Percentiles rank a stretch among this genome's conserved stretches.
Evolutionary conservation across 192 early-diverging fungal genomes (phyloP).

Genomic region (Linnemannia zychae): DNA sequence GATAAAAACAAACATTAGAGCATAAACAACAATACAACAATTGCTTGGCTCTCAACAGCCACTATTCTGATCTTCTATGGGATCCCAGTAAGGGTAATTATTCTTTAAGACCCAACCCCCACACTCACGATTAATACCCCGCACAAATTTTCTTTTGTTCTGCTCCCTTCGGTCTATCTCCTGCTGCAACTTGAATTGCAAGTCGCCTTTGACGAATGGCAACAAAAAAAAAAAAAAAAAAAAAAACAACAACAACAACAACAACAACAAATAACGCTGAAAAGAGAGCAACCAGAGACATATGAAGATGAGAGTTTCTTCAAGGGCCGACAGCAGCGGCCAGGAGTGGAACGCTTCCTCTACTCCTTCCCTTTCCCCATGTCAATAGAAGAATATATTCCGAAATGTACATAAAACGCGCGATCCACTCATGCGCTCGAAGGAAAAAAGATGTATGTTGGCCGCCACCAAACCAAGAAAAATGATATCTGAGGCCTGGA

Average conservation of each 20-base stretch:
- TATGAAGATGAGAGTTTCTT: no score
- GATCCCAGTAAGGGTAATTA: no score
- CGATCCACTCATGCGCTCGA: no score
- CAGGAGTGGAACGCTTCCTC: neutral
- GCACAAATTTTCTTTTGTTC: neutral
- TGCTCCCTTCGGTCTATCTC: neutral
- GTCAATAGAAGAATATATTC: neutral
- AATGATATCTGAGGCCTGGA: no score
- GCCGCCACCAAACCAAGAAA: no score
- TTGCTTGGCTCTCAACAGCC: neutral
- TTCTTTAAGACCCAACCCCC: no score
- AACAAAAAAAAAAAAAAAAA: neutral
- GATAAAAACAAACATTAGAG: neutral
- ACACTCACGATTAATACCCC: no score
- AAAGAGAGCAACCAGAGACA: neutral
- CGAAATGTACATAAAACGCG: no score
- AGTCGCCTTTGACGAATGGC: no score
- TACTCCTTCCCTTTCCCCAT: neutral
- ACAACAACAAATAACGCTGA: neutral
- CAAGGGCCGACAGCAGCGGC: no score
- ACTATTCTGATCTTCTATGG: neutral
- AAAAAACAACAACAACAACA: neutral
- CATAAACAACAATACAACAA: neutral
- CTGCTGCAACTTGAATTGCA: no score
- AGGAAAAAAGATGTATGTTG: no score